Percentiles rank a stretch among this genome's conserved stretches.
phyloP scores from a whole-genome alignment of 2,329 filamentous ascomycete species.

The Periconia digitata region DNA sequence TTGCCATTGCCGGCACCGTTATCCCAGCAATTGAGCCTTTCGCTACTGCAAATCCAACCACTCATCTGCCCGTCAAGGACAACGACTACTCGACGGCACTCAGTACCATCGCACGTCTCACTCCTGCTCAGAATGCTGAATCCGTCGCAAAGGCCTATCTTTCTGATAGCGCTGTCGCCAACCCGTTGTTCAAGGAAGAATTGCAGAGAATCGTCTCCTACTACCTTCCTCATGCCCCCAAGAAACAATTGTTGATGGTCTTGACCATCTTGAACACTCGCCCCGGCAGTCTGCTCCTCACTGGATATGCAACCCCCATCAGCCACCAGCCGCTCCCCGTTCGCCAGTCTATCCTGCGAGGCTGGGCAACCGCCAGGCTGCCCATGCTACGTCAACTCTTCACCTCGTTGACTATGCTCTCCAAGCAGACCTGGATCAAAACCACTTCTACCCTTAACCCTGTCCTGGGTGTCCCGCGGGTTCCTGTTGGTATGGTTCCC shows the following conservation, averaged over 20 bases:
- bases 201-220: conserved; percentile 52
- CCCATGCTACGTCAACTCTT: conserved; percentile 57
- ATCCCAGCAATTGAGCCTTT: conserved; percentile 60
- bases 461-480: conserved; percentile 60
- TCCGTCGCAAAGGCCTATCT: conserved; percentile 57
- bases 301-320: conserved; percentile 66
- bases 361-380: conserved; percentile 63
- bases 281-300: conserved; percentile 65
- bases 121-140: conserved; percentile 34
- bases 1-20: conserved; percentile 59
- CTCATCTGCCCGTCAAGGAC: conserved; percentile 52
- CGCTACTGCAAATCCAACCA: conserved; percentile 35
- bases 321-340: conserved; percentile 61
- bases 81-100: conserved; percentile 54
- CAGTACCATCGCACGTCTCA: conserved; percentile 26
- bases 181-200: conserved; percentile 56
- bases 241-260: conserved; percentile 46
- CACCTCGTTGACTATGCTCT: conserved; percentile 58
- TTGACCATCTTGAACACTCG: conserved; percentile 60
- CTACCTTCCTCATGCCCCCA: conserved; percentile 52
- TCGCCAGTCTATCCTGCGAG: conserved; percentile 63
- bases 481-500: conserved; percentile 57
- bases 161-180: conserved; percentile 53
- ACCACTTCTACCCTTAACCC: conserved; percentile 58
- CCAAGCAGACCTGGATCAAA: conserved; percentile 58